Base-by-base conservation (phyloP, 257 asterid species). In the Ehretia macrophylla region DNA sequence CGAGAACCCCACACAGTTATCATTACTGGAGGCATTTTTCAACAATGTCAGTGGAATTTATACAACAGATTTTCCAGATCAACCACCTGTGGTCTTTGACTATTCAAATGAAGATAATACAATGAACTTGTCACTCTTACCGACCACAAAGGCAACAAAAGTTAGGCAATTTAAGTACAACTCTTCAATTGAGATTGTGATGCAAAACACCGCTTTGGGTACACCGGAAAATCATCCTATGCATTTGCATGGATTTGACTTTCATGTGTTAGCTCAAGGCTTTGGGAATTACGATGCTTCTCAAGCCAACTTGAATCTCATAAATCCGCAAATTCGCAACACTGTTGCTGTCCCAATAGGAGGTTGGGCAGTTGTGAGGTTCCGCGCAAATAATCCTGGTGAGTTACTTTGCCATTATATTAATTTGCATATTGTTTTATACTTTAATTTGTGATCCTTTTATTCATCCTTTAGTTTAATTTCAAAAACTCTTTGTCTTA, bases 381-480 rank as follows among this genome's bases (percentile, higher is more conserved):
- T 50, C 55, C 55, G 55, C 1, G 55, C 55, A n/a, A 17, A 50
- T 20, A 50, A 50, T 50, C 55, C 55, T n/a, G 55, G 55, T n/a
- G 27, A 42, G 47, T 42, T 42, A 42, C 47, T 42, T 10, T 38
- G 11, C n/a, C n/a, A 27, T 27, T 3, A 27, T 27, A 42, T 42
- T 42, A 3, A 3, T 14, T 42, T 42, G 14, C 2, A 10, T 2
- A 42, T 42, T 4, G 8, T 42, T 2, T 42, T 14, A 42, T 10
- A 42, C 16, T 10, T 42, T 3, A 42, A 42, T 10, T 10, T 42
- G 11, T 42, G 47, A 11, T 42, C n/a, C 4, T 42, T 42, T 1
- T 10, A 42, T 42, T 42, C 35, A 14, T 42, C 47, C 1, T 2
- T 10, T 42, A 1, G 12, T 10, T 10, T 42, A 42, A 42, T 42